These are phyloP conservation scores for Hypoxylon sp. DNA, from an alignment of 2,329 filamentous ascomycete species.

Conservation along the genomic window DNA sequence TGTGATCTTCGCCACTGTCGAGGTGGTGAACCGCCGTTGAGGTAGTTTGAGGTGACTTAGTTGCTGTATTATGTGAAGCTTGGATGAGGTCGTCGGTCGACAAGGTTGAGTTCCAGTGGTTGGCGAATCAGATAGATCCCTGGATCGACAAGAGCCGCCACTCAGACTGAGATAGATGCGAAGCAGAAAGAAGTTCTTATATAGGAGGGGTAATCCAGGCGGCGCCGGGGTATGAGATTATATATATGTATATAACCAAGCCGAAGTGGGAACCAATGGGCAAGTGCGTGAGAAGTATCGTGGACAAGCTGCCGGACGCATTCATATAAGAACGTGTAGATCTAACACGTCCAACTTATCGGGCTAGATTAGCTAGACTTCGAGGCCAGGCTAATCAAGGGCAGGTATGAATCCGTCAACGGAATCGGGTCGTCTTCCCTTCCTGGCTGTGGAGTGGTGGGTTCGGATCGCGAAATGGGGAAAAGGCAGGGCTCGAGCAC, in stretches of 20 bases:
- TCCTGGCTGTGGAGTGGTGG: constrained; percentile 34
- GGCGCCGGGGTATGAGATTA: constrained; percentile 17
- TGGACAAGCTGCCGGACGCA: constrained; percentile 27
- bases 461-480: constrained; percentile 35
- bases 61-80: too few species aligned
- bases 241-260: constrained; percentile 30
- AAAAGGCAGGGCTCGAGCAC: constrained; percentile 35
- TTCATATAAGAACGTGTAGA: constrained; percentile 22
- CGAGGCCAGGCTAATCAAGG: constrained; percentile 14
- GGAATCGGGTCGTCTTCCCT: constrained; percentile 27
- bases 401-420: constrained; percentile 14
- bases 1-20: too few species aligned
- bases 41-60: too few species aligned
- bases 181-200: constrained; percentile 7
- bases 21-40: too few species aligned
- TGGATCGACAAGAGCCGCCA: background rate
- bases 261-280: constrained; percentile 21
- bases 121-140: background rate
- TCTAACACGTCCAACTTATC: constrained; percentile 39
- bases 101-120: background rate
- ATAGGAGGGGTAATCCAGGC: constrained; percentile 4
- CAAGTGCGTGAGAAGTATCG: constrained; percentile 32
- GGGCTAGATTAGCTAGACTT: constrained; percentile 34
- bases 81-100: background rate
- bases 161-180: background rate